Base-by-base conservation (phyloP, 2,329 filamentous ascomycete genomes). In the Venturia effusa region DNA sequence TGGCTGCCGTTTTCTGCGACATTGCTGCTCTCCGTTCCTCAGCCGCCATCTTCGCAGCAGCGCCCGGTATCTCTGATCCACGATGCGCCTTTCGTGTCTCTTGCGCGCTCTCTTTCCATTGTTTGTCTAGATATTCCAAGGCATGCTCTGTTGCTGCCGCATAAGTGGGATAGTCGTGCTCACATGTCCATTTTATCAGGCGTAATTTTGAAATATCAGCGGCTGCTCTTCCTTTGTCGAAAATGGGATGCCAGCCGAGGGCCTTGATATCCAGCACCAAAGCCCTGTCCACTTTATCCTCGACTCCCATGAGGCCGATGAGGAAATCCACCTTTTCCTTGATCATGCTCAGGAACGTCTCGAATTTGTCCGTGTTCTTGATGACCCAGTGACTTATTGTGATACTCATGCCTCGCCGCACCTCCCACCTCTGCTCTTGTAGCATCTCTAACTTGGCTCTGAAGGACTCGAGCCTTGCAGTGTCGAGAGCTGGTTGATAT, bases 191-290 rank as follows among this genome's bases (percentile, higher is more conserved):
- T n/a, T 74, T 70, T 39, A 80, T 73, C 8, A 80, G 70, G 22
- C 71, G 68, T n/a, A 80, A 68, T 68, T 80, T 80, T 11, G 73
- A 73, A 10, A 76, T 71, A 62, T 79, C 77, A 59, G 67, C 64
- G 3, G 70, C 69, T 15, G 70, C 69, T 1, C 69, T 66, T n/a
- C 64, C 64, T 17, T 70, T 67, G 64, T 74, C 73, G 22, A 70
- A 70, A 15, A 70, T 66, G 2, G 79, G 72, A 67, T 80, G 78
- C 78, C 78, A 80, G n/a, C 76, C 78, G 69, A 80, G 76, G 15
- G 74, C 73, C 43, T 74, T 74, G 64, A 80, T 78, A 61, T 80
- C 78, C 66, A 75, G 74, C 41, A 74, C 71, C 68, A 77, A 76
- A 15, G 73, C 77, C 15, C 75, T 69, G 67, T 80, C 77, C 1